Evolutionary conservation across 441 rosid genomes (phyloP).

Genomic region (Raphanus hybrid): DNA sequence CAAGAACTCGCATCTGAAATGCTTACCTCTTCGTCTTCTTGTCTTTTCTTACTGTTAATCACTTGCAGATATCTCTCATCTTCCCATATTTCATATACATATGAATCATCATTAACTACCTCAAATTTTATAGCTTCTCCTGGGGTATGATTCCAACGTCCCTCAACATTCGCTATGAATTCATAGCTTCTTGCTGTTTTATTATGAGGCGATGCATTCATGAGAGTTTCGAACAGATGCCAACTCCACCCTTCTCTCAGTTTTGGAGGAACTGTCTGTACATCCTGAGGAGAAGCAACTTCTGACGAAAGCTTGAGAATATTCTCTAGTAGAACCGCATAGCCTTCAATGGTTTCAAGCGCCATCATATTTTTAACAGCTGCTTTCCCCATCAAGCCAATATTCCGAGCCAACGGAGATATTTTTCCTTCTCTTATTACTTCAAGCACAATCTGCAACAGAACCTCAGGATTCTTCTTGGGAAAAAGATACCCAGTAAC

Average conservation of each 20-base stretch:
- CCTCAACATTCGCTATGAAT: constrained; percentile 67
- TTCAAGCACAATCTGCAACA: constrained; percentile 63
- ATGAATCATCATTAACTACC: constrained; percentile 57
- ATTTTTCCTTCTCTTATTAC: constrained; percentile 64
- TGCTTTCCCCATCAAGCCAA: constrained; percentile 66
- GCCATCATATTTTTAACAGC: constrained; percentile 80
- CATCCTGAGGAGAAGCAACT: constrained; percentile 69
- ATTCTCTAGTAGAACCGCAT: constrained; percentile 68
- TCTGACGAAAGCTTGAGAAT: constrained; percentile 84
- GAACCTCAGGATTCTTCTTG: constrained; percentile 60
- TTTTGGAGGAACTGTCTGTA: constrained; percentile 54
- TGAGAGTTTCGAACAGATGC: constrained; percentile 61
- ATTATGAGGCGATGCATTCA: constrained; percentile 50
- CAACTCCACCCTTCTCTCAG: constrained; percentile 81
- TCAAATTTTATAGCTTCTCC: constrained; percentile 49
- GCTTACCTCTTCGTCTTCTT: constrained; percentile 92
- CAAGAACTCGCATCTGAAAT: constrained; percentile 24
- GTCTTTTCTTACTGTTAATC: constrained; percentile 58
- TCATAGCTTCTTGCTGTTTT: constrained; percentile 56
- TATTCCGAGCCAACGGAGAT: constrained; percentile 60
- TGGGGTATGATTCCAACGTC: constrained; percentile 65
- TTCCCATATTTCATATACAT: constrained; percentile 83
- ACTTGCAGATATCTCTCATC: constrained; percentile 60
- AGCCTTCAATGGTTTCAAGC: constrained; percentile 76
- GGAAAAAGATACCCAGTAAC: constrained; percentile 93